Conservation (phyloP, 345 rosid genomes). For the Dipteronia dyeriana region DNA sequence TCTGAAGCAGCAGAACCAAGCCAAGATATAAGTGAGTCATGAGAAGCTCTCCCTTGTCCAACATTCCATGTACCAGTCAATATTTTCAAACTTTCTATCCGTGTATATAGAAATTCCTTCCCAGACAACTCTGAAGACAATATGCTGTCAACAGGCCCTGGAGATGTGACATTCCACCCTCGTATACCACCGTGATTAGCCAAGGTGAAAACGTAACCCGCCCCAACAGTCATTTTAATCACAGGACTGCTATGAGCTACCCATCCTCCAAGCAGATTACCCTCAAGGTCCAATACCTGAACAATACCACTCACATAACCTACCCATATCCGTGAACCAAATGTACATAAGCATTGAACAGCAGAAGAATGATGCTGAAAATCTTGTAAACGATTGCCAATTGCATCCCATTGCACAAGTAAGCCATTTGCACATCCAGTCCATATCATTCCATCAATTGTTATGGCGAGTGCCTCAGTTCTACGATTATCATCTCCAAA, state of each 20-base stretch:
- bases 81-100: conserved; percentile 58
- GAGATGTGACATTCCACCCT: conserved; percentile 78
- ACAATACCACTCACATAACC: conserved; percentile 68
- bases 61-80: conserved; percentile 82
- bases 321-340: conserved; percentile 60
- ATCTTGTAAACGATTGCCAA: conserved; percentile 78
- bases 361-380: conserved; percentile 52
- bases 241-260: conserved; percentile 76
- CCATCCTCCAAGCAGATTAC: conserved; percentile 68
- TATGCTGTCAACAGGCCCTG: conserved; percentile 65
- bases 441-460: conserved; percentile 79
- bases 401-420: conserved; percentile 84
- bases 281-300: conserved; percentile 72
- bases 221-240: conserved; percentile 59
- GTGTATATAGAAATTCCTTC: conserved; percentile 59
- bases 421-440: conserved; percentile 79
- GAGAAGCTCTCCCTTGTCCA: conserved; percentile 73
- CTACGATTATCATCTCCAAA: conserved; percentile 80
- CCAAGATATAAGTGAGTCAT: conserved; percentile 68
- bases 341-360: conserved; percentile 64
- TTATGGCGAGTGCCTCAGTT: conserved; percentile 67
- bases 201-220: conserved; percentile 67
- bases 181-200: conserved; percentile 85
- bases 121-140: conserved; percentile 60
- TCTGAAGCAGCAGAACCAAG: conserved; percentile 61